Conservation (phyloP, 2,329 filamentous ascomycete genomes). For the Ascochyta lentis region DNA sequence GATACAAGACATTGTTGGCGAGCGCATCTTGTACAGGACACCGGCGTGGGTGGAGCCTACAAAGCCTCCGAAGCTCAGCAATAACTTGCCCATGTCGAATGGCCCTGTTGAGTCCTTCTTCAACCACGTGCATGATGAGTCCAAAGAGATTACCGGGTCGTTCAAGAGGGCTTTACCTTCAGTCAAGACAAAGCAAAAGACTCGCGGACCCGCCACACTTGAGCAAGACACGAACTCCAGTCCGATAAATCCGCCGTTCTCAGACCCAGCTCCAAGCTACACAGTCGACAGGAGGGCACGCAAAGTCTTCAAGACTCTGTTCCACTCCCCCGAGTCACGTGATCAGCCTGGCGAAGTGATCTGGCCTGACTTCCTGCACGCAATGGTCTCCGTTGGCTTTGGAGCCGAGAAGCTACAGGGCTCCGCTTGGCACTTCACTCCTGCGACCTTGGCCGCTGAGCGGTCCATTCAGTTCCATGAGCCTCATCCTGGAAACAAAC, state of each 20-base stretch:
- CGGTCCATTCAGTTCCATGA: slow-evolving; percentile 67
- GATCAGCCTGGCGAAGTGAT: slow-evolving; percentile 57
- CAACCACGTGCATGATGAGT: too few species aligned
- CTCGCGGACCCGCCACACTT: too few species aligned
- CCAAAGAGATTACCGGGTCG: too few species aligned
- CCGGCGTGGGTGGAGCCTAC: slow-evolving; percentile 54
- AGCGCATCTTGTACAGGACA: slow-evolving; percentile 55
- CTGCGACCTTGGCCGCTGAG: slow-evolving; percentile 49
- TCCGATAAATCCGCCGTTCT: background rate
- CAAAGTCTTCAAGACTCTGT: slow-evolving; percentile 55
- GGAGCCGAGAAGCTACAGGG: slow-evolving; percentile 64
- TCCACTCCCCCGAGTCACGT: slow-evolving; percentile 40
- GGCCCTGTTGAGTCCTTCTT: too few species aligned
- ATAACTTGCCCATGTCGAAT: too few species aligned
- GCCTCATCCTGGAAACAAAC: slow-evolving; percentile 63
- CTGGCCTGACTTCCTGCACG: slow-evolving; percentile 62
- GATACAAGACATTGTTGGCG: slow-evolving; percentile 27
- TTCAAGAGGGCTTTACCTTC: too few species aligned
- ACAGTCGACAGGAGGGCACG: slow-evolving; percentile 46
- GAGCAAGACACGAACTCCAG: background rate
- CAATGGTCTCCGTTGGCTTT: slow-evolving; percentile 60
- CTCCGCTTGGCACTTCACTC: slow-evolving; percentile 64
- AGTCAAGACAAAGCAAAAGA: too few species aligned
- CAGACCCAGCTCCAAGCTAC: slow-evolving; percentile 26
- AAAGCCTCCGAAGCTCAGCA: background rate